Evolutionary conservation across 257 asterid species (phyloP).

Genomic region (Vinca minor): DNA sequence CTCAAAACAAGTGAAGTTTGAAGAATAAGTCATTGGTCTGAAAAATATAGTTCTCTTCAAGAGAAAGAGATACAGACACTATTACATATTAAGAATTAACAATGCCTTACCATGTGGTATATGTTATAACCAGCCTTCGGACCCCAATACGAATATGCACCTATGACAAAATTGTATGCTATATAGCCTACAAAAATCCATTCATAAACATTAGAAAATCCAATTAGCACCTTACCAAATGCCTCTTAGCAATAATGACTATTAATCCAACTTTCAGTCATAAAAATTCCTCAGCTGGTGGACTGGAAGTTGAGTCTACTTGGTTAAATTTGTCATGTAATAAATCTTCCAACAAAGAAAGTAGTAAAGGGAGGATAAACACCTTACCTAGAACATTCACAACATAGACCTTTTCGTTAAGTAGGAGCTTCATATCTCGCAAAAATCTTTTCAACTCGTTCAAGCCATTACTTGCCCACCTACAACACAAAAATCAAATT

Average conservation of each 20-base stretch:
- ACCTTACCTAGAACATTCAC: conserved; percentile 81
- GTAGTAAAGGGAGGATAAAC: conserved; percentile 18
- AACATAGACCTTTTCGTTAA: conserved; percentile 59
- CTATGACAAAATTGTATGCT: conserved; percentile 92
- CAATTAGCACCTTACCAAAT: neutral
- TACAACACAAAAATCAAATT: conserved; percentile 26
- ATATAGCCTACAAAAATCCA: conserved; percentile 62
- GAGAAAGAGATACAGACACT: neutral
- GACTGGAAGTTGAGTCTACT: neutral
- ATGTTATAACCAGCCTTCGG: conserved; percentile 94
- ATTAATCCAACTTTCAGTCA: neutral
- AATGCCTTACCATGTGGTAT: conserved; percentile 72
- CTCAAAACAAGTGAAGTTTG: neutral
- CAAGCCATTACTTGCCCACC: conserved; percentile 27
- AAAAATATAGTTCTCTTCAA: neutral
- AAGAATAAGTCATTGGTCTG: neutral
- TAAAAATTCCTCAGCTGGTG: neutral
- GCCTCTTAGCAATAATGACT: neutral
- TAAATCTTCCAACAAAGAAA: neutral
- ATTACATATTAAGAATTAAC: neutral
- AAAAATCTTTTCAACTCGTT: conserved; percentile 32
- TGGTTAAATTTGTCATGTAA: neutral
- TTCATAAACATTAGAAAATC: neutral
- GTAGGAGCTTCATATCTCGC: conserved; percentile 57
- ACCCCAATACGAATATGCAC: conserved; percentile 99